Percentiles rank a stretch among this genome's conserved stretches.
Conservation (phyloP, 1,284 basidiomycete genomes). For the Volvariella surrecta region DNA sequence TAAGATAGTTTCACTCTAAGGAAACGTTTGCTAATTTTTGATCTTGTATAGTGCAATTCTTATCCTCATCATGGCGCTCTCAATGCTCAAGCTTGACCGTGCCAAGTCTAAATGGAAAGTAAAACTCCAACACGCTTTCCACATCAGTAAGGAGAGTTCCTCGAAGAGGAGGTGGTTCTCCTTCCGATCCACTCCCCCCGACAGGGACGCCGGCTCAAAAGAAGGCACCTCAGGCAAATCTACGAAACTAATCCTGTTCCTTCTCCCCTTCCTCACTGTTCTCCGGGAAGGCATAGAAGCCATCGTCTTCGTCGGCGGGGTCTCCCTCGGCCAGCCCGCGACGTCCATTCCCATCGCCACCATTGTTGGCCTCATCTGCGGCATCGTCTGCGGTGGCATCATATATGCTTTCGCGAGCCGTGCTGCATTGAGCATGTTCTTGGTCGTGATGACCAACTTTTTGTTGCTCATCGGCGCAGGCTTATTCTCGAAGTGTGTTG, state of each 20-base stretch:
- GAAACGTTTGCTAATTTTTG: no score
- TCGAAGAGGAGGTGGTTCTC: constrained; percentile 10
- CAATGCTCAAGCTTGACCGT: no score
- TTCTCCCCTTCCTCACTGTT: constrained; percentile 85
- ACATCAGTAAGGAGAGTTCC: no score
- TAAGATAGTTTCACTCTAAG: no score
- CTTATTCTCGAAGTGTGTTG: constrained; percentile 69
- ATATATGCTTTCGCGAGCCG: constrained; percentile 74
- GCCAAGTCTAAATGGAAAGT: no score
- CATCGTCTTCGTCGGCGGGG: constrained; percentile 89
- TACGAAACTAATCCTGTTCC: constrained; percentile 80
- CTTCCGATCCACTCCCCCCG: constrained; percentile 20
- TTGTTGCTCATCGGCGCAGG: constrained; percentile 89
- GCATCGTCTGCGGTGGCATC: constrained; percentile 57
- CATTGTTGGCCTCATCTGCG: constrained; percentile 74
- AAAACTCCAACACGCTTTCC: no score
- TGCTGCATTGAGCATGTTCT: constrained; percentile 69
- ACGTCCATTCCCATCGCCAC: constrained; percentile 84
- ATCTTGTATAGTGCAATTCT: no score
- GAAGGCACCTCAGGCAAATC: no score
- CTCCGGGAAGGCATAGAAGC: constrained; percentile 89
- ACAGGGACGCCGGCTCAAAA: constrained; percentile 36
- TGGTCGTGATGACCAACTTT: constrained; percentile 84
- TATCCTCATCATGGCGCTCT: no score
- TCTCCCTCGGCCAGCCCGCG: constrained; percentile 75